phyloP scores from a whole-genome alignment of 371 early-diverging fungal species.

The Mucor sp. region DNA sequence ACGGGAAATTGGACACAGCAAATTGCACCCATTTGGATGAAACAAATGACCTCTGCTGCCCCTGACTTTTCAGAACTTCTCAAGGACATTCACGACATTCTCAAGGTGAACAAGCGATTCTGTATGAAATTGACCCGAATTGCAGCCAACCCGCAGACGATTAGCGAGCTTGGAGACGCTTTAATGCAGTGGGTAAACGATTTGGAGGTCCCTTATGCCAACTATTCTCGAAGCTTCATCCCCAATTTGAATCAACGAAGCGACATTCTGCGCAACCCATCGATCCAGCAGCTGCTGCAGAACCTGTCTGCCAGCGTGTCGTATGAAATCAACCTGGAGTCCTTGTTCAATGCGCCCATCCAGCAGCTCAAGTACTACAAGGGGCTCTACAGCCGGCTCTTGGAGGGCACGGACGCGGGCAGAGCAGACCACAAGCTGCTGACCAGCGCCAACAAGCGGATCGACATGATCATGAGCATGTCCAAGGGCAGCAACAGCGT shows the following conservation, averaged over 20 bases:
- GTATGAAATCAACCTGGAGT: constrained; percentile 40
- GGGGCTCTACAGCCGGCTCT: constrained; percentile 43
- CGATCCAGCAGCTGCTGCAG: constrained; percentile 28
- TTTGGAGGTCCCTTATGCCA: constrained; percentile 55
- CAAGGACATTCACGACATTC: constrained; percentile 38
- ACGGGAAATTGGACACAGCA: constrained; percentile 24
- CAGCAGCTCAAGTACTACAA: constrained; percentile 54
- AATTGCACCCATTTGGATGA: constrained; percentile 57
- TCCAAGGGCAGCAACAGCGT: neutral
- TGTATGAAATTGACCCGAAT: constrained; percentile 36
- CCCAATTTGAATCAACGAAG: constrained; percentile 37
- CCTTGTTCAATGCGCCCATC: constrained; percentile 48
- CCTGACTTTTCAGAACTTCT: constrained; percentile 53
- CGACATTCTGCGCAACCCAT: constrained; percentile 37
- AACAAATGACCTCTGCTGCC: constrained; percentile 44
- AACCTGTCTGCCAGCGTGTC: constrained; percentile 29
- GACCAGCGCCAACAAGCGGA: constrained; percentile 33
- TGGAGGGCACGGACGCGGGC: constrained; percentile 43
- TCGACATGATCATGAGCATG: constrained; percentile 38
- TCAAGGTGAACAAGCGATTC: constrained; percentile 50
- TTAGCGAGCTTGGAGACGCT: constrained; percentile 41
- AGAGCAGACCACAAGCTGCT: constrained; percentile 42
- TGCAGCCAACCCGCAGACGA: constrained; percentile 31
- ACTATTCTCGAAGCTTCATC: constrained; percentile 43
- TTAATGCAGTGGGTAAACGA: constrained; percentile 60